Percentiles rank a stretch among this genome's conserved stretches.
phyloP scores from a whole-genome alignment of 2,329 filamentous ascomycete genomes.

The Thielaviopsis populi region DNA sequence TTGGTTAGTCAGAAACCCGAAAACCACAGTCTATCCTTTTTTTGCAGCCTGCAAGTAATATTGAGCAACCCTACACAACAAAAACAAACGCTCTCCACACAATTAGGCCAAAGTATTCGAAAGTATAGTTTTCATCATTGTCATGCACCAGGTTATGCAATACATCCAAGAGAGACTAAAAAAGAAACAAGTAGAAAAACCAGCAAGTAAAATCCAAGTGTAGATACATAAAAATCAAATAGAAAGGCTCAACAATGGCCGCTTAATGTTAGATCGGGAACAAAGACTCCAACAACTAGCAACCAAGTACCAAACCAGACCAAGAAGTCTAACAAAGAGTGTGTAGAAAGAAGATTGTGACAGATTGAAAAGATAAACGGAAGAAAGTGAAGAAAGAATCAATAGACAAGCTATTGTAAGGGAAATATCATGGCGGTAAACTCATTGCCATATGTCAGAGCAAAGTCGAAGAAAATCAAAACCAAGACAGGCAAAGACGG shows the following conservation, averaged over 20 bases:
- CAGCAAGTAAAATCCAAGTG: neutral
- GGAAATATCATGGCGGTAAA: neutral
- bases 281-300: neutral
- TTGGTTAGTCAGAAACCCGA: neutral
- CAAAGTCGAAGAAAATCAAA: neutral
- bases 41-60: neutral
- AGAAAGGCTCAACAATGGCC: neutral
- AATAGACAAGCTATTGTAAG: neutral
- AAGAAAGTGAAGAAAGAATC: neutral
- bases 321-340: neutral
- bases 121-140: neutral
- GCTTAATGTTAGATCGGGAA: neutral
- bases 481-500: neutral
- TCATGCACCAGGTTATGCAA: neutral
- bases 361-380: neutral
- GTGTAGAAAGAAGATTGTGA: neutral
- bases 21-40: neutral
- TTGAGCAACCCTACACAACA: neutral
- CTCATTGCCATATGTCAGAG: neutral
- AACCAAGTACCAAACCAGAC: neutral
- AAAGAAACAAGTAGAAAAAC: neutral
- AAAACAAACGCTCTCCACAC: neutral
- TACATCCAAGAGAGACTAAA: neutral
- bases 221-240: neutral
- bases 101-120: neutral